phyloP scores from a whole-genome alignment of 352 stramenopile species.

The Elongisporangium prolatum region DNA sequence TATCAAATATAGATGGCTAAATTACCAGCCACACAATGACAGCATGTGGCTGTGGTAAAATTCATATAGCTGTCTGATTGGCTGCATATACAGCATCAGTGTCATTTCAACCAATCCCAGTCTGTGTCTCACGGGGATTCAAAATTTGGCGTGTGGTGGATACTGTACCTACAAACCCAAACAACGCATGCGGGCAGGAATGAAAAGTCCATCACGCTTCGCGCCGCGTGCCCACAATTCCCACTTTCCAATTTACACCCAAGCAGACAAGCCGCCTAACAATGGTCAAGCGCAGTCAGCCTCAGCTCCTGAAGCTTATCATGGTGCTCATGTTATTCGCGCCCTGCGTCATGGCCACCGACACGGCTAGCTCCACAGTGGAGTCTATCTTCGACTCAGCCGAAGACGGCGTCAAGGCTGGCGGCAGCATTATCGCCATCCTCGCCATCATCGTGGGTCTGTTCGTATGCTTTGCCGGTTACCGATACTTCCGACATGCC shows the following conservation, averaged over 20 bases:
- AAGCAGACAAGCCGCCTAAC: neutral
- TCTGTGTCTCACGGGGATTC: neutral
- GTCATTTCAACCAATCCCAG: neutral
- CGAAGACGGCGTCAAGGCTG: constrained; percentile 25
- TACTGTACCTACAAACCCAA: neutral
- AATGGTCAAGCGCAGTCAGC: neutral
- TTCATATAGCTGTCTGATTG: neutral
- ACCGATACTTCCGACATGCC: constrained; percentile 51
- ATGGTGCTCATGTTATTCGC: constrained; percentile 15
- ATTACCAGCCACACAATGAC: neutral
- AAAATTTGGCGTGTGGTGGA: neutral
- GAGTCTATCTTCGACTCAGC: constrained; percentile 37
- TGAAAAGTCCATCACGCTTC: neutral
- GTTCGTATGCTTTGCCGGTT: constrained; percentile 46
- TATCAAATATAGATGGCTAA: no score
- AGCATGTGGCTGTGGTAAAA: neutral
- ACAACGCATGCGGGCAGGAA: neutral
- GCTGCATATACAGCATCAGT: neutral
- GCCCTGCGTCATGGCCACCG: constrained; percentile 9
- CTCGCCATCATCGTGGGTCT: constrained; percentile 33
- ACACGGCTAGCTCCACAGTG: constrained; percentile 18
- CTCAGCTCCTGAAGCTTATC: constrained; percentile 5
- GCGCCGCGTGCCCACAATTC: neutral
- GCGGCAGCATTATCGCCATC: constrained; percentile 29
- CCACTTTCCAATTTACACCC: neutral